phyloP scores from a whole-genome alignment of 495 filamentous ascomycete species.

The Penicillium roqueforti region DNA sequence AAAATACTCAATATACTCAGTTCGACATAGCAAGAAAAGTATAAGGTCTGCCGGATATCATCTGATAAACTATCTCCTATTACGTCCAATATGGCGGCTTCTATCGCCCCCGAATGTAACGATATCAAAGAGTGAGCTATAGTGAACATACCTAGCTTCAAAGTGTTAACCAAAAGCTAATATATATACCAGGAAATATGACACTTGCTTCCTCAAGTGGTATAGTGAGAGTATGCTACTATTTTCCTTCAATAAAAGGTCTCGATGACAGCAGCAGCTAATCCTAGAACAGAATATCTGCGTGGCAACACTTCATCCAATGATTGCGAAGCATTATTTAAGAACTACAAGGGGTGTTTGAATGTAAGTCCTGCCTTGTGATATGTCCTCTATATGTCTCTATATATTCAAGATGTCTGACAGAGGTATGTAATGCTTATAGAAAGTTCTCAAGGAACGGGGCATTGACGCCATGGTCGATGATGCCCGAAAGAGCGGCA shows the following conservation, averaged over 20 bases:
- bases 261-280: neutral
- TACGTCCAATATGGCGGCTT: conserved; percentile 47
- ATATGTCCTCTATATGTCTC: neutral
- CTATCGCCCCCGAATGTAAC: conserved; percentile 69
- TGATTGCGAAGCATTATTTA: conserved; percentile 80
- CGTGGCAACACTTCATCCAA: conserved; percentile 72
- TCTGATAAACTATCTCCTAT: neutral
- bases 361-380: conserved; percentile 51
- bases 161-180: conserved; percentile 19
- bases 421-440: neutral
- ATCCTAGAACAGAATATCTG: conserved; percentile 65
- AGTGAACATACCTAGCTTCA: conserved; percentile 2
- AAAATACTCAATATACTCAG: neutral
- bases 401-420: conserved; percentile 5
- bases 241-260: neutral
- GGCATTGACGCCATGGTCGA: conserved; percentile 85
- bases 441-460: conserved; percentile 77
- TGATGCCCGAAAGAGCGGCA: conserved; percentile 70
- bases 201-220: conserved; percentile 92
- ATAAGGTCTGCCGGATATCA: neutral
- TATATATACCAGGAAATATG: conserved; percentile 60
- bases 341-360: conserved; percentile 77
- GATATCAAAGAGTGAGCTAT: conserved; percentile 75
- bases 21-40: neutral
- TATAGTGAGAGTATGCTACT: conserved; percentile 80